Base-by-base conservation (phyloP, 2,329 filamentous ascomycete genomes). In the Alternaria postmessia region DNA sequence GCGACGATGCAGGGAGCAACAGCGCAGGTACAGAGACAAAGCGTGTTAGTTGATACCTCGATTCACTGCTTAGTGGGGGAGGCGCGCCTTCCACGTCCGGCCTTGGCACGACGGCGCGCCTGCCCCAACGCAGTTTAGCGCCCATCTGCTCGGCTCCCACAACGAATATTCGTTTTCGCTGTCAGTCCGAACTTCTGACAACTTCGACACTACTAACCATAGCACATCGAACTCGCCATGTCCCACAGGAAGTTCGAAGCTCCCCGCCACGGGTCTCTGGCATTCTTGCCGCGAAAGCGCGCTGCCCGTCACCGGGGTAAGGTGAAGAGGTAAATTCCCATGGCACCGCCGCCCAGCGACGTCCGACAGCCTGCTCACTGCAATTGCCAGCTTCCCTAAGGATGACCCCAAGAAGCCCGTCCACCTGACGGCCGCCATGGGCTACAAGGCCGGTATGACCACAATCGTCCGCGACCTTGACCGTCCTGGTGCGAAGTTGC, bases 391-490 rank as follows among this genome's bases (percentile, higher is more conserved):
- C 85, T 99, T 99, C 90, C 95, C 95, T 81, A 98, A 98, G 91
- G 95, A 99, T 92, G 94, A 99, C 88, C 87, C 93, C 81, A 98
- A 98, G 92, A 96, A 98, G 91, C 92, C 94, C 79, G 93, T 97
- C 83, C 95, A 99, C 89, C 89, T 99, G 79, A 99, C 95, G 70
- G 95, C 95, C 80, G 86, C 93, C 80, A 94, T 98, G 90, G 95
- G 95, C 83, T 99, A 99, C 91, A 99, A 99, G 93, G 95, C 95
- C 82, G 95, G 95, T 84, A 99, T 99, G 95, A 97, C 93, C 84
- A 99, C 95, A 79, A 95, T 98, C 84, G 95, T 99, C 83, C 94
- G 95, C 85, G 94, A 97, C 85, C 89, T 98, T 84, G 95, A 99
- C 89, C 92, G 95, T 85, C 95, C 95, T 74, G 95, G 95, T 84